Base-by-base conservation (phyloP, 2,329 filamentous ascomycete species). In the Blumeria graminis region DNA sequence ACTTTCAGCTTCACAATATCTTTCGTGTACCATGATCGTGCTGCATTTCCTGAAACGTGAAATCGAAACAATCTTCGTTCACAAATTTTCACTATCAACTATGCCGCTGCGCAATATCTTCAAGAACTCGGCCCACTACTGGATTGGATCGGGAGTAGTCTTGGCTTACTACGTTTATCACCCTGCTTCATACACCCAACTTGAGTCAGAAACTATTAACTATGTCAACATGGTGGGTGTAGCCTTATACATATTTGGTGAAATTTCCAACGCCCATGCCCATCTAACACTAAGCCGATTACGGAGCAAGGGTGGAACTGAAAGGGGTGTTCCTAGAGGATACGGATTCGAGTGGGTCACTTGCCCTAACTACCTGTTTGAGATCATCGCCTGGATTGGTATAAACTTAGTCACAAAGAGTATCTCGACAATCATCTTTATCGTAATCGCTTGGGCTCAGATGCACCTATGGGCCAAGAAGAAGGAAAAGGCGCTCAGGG, bases 361-460 rank as follows among this genome's bases (percentile, higher is more conserved):
- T 11, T 94, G 89, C 72, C 92, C 92, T 45, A 98, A 98, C 72
- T 98, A 98, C 73, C 79, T 94, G 73, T 96, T 93, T 63, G 92
- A 98, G 68, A 75, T 85, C 6, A 68, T 94, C 39, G 80, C 89
- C 0, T 98, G 92, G 92, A 63, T 85, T 34, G 89, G 88, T 32
- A 75, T 96, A 56, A 82, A 84, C 62, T 67, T 94, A 46, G 77
- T 90, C 56, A 88, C 81, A 63, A 82, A 86, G 64, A 89, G 82
- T 70, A 83, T 84, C 73, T 77, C 81, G 55, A 85, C 92, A 0
- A 72, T 80, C 14, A 62, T 94, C 18, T 96, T 96, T 69, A 80
- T 85, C 59, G 67, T 74, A 28, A 74, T 87, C 55, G 87, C 87
- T 36, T 76, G 75, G 14, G 75, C 71, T 28, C 86, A 89, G 70